Evolutionary conservation across 108 stramenopile genomes (phyloP).

Genomic region (Nitzschia palea): DNA sequence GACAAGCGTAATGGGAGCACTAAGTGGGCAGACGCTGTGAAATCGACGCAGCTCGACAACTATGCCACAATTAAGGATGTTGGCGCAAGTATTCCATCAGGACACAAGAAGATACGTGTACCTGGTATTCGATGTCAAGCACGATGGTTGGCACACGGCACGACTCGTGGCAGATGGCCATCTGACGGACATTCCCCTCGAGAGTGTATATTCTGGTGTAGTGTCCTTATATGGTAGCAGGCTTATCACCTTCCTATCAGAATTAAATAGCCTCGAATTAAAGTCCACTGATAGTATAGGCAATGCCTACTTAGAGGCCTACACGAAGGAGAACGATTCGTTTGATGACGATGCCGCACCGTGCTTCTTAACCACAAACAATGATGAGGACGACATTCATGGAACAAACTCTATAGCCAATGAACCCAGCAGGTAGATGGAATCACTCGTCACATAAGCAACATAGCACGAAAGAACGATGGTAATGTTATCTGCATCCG

Average conservation of each 20-base stretch:
- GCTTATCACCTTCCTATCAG: slow-evolving; percentile 5
- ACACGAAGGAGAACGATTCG: slow-evolving; percentile 23
- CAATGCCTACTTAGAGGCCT: slow-evolving; percentile 26
- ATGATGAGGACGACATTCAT: no score
- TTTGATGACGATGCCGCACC: slow-evolving; percentile 17
- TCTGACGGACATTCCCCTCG: slow-evolving; percentile 25
- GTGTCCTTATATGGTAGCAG: slow-evolving; percentile 13
- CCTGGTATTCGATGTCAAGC: slow-evolving; percentile 43
- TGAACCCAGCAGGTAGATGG: no score
- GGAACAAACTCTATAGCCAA: no score
- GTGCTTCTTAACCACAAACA: no score
- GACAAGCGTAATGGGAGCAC: slow-evolving; percentile 23
- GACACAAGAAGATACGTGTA: slow-evolving; percentile 28
- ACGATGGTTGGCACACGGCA: slow-evolving; percentile 28
- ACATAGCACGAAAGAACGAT: no score
- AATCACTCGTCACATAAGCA: no score
- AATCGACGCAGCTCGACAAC: slow-evolving; percentile 11
- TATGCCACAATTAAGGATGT: slow-evolving; percentile 28
- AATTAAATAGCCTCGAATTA: slow-evolving; percentile 8
- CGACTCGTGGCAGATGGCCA: slow-evolving; percentile 16
- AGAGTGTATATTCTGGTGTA: slow-evolving; percentile 30
- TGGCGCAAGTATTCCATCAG: not conserved
- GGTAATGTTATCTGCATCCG: no score
- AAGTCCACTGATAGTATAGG: no score
- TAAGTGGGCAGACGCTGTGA: slow-evolving; percentile 25